phyloP scores from a whole-genome alignment of 1,284 basidiomycete species.

The Leccinum solheimii region DNA sequence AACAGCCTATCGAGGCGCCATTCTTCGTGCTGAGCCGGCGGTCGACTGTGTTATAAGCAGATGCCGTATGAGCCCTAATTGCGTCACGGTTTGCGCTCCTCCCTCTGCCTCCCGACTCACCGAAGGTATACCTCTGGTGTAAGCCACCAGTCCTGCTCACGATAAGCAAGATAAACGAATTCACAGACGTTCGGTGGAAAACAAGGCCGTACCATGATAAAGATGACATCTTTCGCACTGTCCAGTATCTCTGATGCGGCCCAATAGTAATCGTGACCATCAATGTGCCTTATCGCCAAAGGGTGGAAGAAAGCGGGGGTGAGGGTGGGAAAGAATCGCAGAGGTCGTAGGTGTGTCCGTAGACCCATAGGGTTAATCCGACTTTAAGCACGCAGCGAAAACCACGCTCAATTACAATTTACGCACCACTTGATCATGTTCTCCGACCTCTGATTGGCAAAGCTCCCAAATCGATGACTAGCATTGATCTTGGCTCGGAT shows the following conservation, averaged over 20 bases:
- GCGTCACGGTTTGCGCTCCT: background rate
- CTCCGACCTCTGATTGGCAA: conserved; percentile 66
- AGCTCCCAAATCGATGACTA: conserved; percentile 82
- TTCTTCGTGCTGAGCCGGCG: conserved; percentile 78
- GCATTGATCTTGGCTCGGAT: conserved; percentile 72
- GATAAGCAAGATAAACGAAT: conserved; percentile 8
- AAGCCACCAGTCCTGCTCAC: conserved; percentile 82
- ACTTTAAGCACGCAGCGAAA: background rate
- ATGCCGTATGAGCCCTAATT: conserved; percentile 4
- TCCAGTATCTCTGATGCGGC: conserved; percentile 89
- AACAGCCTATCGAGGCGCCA: conserved; percentile 86
- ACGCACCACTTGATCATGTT: conserved; percentile 85
- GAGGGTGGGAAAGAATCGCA: background rate
- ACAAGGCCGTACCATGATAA: conserved; percentile 58
- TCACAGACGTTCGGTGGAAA: background rate
- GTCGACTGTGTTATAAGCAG: conserved; percentile 52
- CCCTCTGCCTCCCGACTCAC: background rate
- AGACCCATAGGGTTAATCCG: background rate
- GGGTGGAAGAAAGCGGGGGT: background rate
- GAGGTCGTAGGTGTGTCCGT: background rate
- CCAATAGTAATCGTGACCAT: conserved; percentile 94
- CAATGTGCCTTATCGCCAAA: conserved; percentile 64
- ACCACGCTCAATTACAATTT: background rate
- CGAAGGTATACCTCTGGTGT: conserved; percentile 88
- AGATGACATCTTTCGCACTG: conserved; percentile 71